A percentile compares a stretch with the other conserved stretches of the same genome.
phyloP scores from a whole-genome alignment of 345 rosid genomes.

The Populus deltoides region DNA sequence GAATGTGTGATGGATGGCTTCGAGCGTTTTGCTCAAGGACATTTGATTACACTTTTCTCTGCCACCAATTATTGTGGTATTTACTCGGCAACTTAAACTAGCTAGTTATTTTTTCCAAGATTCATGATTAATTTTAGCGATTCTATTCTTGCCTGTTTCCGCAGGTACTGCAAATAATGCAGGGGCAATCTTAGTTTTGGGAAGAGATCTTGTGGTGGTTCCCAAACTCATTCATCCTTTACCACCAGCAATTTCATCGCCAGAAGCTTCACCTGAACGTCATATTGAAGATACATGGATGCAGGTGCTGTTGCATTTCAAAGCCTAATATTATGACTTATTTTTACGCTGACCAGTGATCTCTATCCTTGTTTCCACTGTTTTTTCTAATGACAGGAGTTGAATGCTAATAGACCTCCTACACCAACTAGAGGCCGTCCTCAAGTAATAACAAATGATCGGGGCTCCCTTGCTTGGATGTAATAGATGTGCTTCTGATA shows the following conservation, averaged over 20 bases:
- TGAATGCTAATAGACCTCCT: constrained; percentile 91
- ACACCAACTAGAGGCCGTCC: constrained; percentile 98
- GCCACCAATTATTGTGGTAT: constrained; percentile 96
- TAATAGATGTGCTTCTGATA: constrained; percentile 32
- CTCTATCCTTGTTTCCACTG: not conserved
- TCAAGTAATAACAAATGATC: constrained; percentile 63
- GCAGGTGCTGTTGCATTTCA: constrained; percentile 58
- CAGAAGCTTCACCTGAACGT: constrained; percentile 77
- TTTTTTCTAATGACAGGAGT: constrained; percentile 51
- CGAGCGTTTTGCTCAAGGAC: constrained; percentile 97
- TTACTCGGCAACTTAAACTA: constrained; percentile 8
- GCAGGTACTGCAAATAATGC: constrained; percentile 98
- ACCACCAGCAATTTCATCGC: constrained; percentile 88
- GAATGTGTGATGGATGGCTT: constrained; percentile 99
- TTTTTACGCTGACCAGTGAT: not conserved
- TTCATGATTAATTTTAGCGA: not conserved
- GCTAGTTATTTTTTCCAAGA: not conserved
- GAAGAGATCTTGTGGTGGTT: constrained; percentile 97
- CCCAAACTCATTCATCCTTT: constrained; percentile 95
- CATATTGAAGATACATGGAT: constrained; percentile 96
- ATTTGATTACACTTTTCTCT: constrained; percentile 91
- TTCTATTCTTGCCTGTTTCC: constrained; percentile 13
- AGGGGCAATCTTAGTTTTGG: constrained; percentile 94
- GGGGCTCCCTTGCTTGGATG: constrained; percentile 91
- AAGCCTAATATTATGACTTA: not conserved